These are phyloP conservation scores for Torulaspora pretoriensis DNA, from an alignment of 1,139 yeast species.

Conservation along the genomic window DNA sequence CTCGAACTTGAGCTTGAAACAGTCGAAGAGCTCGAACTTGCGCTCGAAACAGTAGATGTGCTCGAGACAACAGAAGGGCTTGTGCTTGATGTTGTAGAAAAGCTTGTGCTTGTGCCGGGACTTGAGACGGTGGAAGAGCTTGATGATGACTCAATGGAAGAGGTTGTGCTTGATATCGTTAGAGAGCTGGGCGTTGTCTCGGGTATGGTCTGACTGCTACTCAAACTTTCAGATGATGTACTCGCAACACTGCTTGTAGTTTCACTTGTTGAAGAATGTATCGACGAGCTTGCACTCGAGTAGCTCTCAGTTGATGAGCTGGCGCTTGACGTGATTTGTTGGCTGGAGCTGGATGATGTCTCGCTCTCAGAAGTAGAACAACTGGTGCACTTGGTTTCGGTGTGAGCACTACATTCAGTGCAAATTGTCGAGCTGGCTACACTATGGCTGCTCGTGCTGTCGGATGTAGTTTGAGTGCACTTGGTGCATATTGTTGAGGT, in stretches of 20 bases:
- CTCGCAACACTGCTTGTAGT: not conserved
- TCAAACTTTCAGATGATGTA: not conserved
- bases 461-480: not conserved
- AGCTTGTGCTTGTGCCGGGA: too few species aligned
- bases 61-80: not conserved
- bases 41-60: not conserved
- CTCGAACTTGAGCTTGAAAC: not conserved
- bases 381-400: not conserved
- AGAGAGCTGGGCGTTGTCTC: not conserved
- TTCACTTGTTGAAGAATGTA: not conserved
- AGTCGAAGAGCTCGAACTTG: too few species aligned
- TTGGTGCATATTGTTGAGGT: not conserved
- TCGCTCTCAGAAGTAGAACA: slow-evolving; percentile 1
- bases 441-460: not conserved
- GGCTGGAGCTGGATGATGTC: not conserved
- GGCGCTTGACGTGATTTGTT: not conserved
- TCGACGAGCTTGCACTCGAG: slow-evolving; percentile 1
- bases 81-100: too few species aligned
- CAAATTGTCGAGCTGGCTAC: not conserved
- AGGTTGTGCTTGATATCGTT: not conserved
- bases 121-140: too few species aligned
- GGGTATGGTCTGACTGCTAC: too few species aligned
- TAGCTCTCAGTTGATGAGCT: not conserved
- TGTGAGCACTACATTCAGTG: not conserved
- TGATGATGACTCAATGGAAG: too few species aligned